These are phyloP conservation scores for Orbilia ellipsospora DNA, from an alignment of 2,329 filamentous ascomycete species.

Conservation along the genomic window DNA sequence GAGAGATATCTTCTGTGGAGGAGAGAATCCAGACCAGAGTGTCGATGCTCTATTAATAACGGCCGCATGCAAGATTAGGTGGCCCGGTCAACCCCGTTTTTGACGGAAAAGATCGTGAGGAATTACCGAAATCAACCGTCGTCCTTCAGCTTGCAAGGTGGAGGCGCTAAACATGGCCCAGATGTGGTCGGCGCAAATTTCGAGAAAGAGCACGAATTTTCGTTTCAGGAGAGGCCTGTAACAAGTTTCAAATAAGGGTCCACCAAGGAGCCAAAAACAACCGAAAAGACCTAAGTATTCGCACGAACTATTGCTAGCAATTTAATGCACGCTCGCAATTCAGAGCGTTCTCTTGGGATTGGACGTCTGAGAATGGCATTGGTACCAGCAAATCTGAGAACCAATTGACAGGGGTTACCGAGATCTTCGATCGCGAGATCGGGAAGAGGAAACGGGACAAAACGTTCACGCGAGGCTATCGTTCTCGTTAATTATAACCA, in stretches of 20 bases:
- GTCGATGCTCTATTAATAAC: not conserved
- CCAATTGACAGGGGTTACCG: constrained; percentile 49
- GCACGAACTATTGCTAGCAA: too few relatives aligned
- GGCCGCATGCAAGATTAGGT: not conserved
- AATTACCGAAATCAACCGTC: constrained; percentile 7
- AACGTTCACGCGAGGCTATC: constrained; percentile 50
- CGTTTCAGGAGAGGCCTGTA: constrained; percentile 14
- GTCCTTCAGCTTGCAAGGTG: too few relatives aligned
- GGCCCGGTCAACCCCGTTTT: constrained; percentile 9
- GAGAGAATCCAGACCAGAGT: not conserved
- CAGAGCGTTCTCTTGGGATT: constrained; percentile 15
- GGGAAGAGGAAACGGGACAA: constrained; percentile 52
- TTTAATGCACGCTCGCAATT: not conserved
- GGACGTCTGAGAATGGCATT: constrained; percentile 33
- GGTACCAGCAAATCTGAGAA: constrained; percentile 41
- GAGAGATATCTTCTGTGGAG: not conserved
- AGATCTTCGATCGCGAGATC: constrained; percentile 54
- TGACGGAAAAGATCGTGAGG: not conserved
- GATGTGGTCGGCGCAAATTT: too few relatives aligned
- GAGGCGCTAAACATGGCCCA: too few relatives aligned
- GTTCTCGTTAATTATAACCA: constrained; percentile 40
- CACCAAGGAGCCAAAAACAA: not conserved
- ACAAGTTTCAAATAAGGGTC: constrained; percentile 8
- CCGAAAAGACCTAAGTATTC: not conserved
- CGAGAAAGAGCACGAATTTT: not conserved